Evolutionary conservation across 2,329 filamentous ascomycete genomes (phyloP), one percentile per base, ranked within the genome.

Genomic region (Akanthomyces lecanii): DNA sequence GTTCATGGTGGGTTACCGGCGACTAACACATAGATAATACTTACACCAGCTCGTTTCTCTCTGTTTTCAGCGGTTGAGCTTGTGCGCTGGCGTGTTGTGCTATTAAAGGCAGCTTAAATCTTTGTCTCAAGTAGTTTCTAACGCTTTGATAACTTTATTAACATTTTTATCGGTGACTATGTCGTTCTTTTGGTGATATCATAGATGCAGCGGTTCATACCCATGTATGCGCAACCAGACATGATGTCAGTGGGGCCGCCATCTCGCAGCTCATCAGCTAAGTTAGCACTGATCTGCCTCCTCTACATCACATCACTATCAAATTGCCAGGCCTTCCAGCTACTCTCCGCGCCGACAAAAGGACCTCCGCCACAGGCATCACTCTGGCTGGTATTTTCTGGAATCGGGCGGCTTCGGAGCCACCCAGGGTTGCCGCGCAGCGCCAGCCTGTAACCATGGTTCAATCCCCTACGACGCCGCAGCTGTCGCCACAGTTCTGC

Each of bases 401-500:
- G 82, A 79, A 78, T 64, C 71, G 72, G 67, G 70, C 73, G 71
- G 75, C 74, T 72, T 72, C 75, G 64, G 68, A 74, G 72, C 75
- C 75, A 71, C 74, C 74, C 71, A 72, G 73, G 67, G 67, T 66
- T 62, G 65, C 66, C 66, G 68, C 68, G 54, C 66, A 71, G 64
- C 66, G 67, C 66, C 70, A 70, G 66, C 68, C 64, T 54, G 71
- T 74, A 68, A 80, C 71, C 67, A 84, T 84, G 82, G 76, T 77
- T 51, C 74, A 78, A 64, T 75, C 77, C 47, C 74, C 78, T n/a
- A 63, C 70, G 12, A 72, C 74, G 63, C 87, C 87, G 59, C 73
- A 71, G 36, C 77, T 92, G 66, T 89, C 84, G 64, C 89, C 88
- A 51, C 88, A 90, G 73, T 91, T 92, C 71, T 95, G 90, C 75